Conservation (phyloP, 2,329 filamentous ascomycete genomes). For the Neofusicoccum umdonicola region DNA sequence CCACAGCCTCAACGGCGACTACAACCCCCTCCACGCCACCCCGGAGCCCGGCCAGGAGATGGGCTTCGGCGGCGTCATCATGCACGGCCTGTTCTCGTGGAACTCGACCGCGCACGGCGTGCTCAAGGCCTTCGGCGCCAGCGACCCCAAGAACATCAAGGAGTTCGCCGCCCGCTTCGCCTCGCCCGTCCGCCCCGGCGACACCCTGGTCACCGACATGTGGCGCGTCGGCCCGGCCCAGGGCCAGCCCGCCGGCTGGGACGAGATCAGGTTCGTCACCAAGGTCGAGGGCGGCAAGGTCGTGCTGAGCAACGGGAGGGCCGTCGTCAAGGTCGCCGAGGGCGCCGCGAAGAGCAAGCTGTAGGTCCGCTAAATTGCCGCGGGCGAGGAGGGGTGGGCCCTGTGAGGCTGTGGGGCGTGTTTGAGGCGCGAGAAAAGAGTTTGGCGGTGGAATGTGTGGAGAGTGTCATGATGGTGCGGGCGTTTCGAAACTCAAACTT, state of each 20-base stretch:
- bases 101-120: slow-evolving; percentile 75
- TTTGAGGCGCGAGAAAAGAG: too few relatives aligned
- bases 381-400: too few relatives aligned
- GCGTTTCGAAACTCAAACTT: too few relatives aligned
- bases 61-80: slow-evolving; percentile 86
- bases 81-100: slow-evolving; percentile 87
- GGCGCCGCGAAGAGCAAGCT: slow-evolving; percentile 42
- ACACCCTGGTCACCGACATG: slow-evolving; percentile 76
- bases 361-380: slow-evolving; percentile 23
- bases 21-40: slow-evolving; percentile 87
- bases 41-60: slow-evolving; percentile 83
- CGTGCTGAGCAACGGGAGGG: slow-evolving; percentile 82
- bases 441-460: too few relatives aligned
- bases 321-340: slow-evolving; percentile 64
- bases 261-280: slow-evolving; percentile 80
- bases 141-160: slow-evolving; percentile 76
- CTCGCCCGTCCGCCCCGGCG: slow-evolving; percentile 77
- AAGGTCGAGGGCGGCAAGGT: slow-evolving; percentile 79
- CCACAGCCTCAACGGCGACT: slow-evolving; percentile 79
- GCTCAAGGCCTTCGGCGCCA: slow-evolving; percentile 69
- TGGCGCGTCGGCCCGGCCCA: slow-evolving; percentile 72
- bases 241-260: slow-evolving; percentile 60
- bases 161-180: slow-evolving; percentile 90
- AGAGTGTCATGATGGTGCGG: too few relatives aligned
- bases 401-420: too few relatives aligned